Base-by-base conservation (phyloP, 306 rosid genomes). In the Sindora glabra region DNA sequence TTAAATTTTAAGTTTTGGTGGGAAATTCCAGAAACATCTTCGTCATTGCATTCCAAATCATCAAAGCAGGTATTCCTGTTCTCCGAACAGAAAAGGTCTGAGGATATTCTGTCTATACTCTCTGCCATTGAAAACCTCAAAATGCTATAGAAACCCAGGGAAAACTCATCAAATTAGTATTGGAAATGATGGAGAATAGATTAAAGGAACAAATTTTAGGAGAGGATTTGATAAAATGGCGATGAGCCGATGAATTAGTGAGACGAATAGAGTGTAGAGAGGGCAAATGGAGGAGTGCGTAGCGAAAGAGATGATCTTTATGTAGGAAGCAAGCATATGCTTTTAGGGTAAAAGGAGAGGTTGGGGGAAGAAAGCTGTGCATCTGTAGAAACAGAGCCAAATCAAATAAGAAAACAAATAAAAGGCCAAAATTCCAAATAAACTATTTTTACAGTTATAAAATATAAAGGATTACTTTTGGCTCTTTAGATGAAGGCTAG, bases 81-180 rank as follows among this genome's bases (percentile, higher is more conserved):
- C 44, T 90, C 90, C 41, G 69, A 62, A 65, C 86, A 77, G 30
- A 81, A 59, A 56, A 83, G 79, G 76, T 25, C 61, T 48, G 77
- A 72, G 56, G 62, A 56, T 29, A 62, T 55, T 72, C 66, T 44
- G 69, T 84, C 84, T 57, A 48, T 51, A 56, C 61, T 69, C 38
- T 67, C 83, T 36, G 73, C 87, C 95, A 90, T 84, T 76, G 73
- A 42, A 67, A 44, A 69, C 44, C 64, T 40, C 54, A 62, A 71
- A 62, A 71, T 18, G 12, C 51, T 44, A 30, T 49, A 5, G 30
- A 69, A 82, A 52, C 53, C 67, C 67, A 79, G 51, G 19, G 64
- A 41, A 70, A 81, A 72, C 39, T 65, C 79, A 71, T 82, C 71
- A 84, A 84, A 64, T 30, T 17, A 22, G 60, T 53, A 50, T 16